Conservation (phyloP, 352 stramenopile genomes). For the Bremia lactucae region DNA sequence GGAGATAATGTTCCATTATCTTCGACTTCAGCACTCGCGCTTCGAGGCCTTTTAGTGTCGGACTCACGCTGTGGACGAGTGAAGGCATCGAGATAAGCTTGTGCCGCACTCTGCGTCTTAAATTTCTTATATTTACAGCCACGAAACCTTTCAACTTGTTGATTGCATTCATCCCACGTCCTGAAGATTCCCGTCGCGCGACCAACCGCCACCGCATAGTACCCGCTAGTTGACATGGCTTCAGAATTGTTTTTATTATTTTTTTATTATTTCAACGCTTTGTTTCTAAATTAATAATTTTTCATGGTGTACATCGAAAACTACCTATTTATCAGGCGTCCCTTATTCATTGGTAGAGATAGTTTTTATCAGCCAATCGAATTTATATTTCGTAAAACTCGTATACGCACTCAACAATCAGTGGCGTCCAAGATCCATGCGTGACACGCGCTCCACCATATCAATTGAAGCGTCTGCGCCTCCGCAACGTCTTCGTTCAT, state of each 20-base stretch:
- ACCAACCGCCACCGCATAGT: slow-evolving; percentile 52
- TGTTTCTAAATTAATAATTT: no score
- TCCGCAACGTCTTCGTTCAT: slow-evolving; percentile 13
- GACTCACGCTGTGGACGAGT: not conserved
- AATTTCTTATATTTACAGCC: slow-evolving; percentile 61
- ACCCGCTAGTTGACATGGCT: slow-evolving; percentile 20
- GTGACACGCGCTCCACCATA: slow-evolving; percentile 16
- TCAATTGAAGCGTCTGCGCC: slow-evolving; percentile 1
- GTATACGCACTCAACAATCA: no score
- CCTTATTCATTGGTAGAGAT: no score
- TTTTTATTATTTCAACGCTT: not conserved
- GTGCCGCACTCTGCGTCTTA: slow-evolving; percentile 29
- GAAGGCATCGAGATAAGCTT: slow-evolving; percentile 30
- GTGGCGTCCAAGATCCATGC: slow-evolving; percentile 9
- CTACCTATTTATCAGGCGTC: no score
- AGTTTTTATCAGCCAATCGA: no score
- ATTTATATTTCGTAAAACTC: no score
- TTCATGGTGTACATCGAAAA: no score
- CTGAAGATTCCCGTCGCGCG: slow-evolving; percentile 43
- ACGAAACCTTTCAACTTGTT: slow-evolving; percentile 46
- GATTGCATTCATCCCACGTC: slow-evolving; percentile 36
- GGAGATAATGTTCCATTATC: not conserved
- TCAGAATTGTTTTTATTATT: not conserved
- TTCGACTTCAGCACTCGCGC: slow-evolving; percentile 5
- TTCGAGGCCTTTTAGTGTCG: slow-evolving; percentile 3